A percentile compares a stretch with the other conserved stretches of the same genome.
phyloP scores from a whole-genome alignment of 108 stramenopile genomes.

The Pseudonitzschia delicatissima region DNA sequence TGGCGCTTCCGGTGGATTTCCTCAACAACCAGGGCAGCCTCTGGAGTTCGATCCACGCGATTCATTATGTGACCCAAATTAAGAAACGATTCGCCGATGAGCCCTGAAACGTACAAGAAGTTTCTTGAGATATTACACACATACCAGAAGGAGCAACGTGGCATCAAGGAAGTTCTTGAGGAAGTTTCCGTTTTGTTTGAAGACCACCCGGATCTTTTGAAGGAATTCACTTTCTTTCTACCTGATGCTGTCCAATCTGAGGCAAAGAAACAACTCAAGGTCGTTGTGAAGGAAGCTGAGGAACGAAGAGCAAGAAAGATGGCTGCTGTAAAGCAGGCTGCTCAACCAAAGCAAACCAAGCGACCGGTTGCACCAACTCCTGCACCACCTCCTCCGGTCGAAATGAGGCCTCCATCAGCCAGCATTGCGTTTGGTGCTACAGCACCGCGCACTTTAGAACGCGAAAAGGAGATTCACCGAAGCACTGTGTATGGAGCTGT shows the following conservation, averaged over 20 bases:
- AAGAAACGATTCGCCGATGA: slow-evolving; percentile 93
- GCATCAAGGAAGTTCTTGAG: slow-evolving; percentile 95
- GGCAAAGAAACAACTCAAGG: slow-evolving; percentile 88
- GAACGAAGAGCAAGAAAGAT: slow-evolving; percentile 52
- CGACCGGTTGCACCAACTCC: slow-evolving; percentile 17
- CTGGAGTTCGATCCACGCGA: slow-evolving; percentile 99
- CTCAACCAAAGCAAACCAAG: slow-evolving; percentile 4
- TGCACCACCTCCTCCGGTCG: slow-evolving; percentile 17
- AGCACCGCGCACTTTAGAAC: slow-evolving; percentile 61
- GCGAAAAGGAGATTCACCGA: slow-evolving; percentile 65
- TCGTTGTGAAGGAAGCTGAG: slow-evolving; percentile 82
- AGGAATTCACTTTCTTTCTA: slow-evolving; percentile 98
- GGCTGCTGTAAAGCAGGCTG: neutral
- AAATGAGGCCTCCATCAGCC: slow-evolving; percentile 29
- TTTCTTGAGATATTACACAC: slow-evolving; percentile 99
- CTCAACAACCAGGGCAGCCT: slow-evolving; percentile 25
- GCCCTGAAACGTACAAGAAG: slow-evolving; percentile 92
- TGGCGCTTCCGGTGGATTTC: neutral
- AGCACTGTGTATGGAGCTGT: slow-evolving; percentile 68
- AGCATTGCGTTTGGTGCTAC: slow-evolving; percentile 82
- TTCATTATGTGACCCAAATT: slow-evolving; percentile 97
- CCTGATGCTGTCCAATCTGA: slow-evolving; percentile 98
- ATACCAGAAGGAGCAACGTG: slow-evolving; percentile 98
- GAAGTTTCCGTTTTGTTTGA: slow-evolving; percentile 95
- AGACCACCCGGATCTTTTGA: slow-evolving; percentile 97